Conservation (phyloP, 192 early-diverging fungal species). For the Glomus cerebriforme region DNA sequence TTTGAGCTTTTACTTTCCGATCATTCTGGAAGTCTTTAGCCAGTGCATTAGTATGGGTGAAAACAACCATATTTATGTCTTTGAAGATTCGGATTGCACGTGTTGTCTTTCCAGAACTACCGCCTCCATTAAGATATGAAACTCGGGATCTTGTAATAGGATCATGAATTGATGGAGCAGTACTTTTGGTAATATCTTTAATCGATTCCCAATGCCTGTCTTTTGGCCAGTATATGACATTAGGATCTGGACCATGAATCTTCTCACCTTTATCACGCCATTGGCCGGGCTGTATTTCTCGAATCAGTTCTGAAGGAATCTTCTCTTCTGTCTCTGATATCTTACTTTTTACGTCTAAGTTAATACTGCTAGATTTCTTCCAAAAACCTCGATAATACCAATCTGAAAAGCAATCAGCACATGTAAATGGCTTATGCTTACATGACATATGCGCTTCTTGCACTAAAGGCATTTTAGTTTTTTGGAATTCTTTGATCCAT, state of each 20-base stretch:
- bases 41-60: too few species aligned
- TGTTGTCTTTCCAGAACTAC: conserved; percentile 23
- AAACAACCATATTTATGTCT: too few species aligned
- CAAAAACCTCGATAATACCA: not conserved
- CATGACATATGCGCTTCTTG: not conserved
- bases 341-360: too few species aligned
- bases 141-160: conserved; percentile 7
- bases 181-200: conserved; percentile 7
- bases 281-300: conserved; percentile 7
- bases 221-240: conserved; percentile 13
- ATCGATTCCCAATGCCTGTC: conserved; percentile 1
- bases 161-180: conserved; percentile 12
- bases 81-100: conserved; percentile 21
- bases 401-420: not conserved
- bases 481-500: not conserved
- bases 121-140: conserved; percentile 20
- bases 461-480: not conserved
- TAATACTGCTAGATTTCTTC: not conserved
- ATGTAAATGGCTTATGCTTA: conserved; percentile 8
- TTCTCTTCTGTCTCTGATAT: too few species aligned
- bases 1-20: too few species aligned
- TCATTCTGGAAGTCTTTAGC: too few species aligned
- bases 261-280: conserved; percentile 6
- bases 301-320: too few species aligned
- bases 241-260: conserved; percentile 3